Conservation (phyloP, 495 filamentous ascomycete genomes). For the Apiosordaria backusii region DNA sequence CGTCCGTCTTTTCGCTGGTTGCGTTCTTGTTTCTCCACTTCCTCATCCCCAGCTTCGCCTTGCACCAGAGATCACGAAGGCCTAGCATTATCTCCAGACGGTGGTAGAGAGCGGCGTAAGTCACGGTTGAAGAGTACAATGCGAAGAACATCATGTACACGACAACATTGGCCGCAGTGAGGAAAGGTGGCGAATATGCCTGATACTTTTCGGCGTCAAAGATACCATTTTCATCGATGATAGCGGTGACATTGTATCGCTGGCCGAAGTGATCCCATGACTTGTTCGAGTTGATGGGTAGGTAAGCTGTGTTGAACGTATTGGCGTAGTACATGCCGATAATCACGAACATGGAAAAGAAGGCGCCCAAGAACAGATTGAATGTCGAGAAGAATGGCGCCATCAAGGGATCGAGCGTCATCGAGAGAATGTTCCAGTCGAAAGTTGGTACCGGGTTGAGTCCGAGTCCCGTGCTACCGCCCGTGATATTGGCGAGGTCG, state of each 20-base stretch:
- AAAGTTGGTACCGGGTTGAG: conserved; percentile 41
- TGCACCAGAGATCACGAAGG: conserved; percentile 28
- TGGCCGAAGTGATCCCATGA: conserved; percentile 39
- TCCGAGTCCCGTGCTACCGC: conserved; percentile 34
- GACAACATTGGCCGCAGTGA: conserved; percentile 33
- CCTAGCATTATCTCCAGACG: conserved; percentile 40
- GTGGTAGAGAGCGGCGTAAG: conserved; percentile 40
- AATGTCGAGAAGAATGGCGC: conserved; percentile 44
- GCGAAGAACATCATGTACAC: conserved; percentile 43
- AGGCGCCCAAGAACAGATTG: conserved; percentile 37
- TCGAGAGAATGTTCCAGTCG: conserved; percentile 42
- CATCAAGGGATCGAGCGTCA: conserved; percentile 39
- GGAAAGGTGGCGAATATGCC: conserved; percentile 41
- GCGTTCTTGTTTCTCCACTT: conserved; percentile 7
- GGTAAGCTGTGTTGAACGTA: conserved; percentile 36
- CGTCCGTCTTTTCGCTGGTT: conserved; percentile 11
- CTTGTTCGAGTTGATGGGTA: conserved; percentile 40
- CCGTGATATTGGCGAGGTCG: conserved; percentile 31
- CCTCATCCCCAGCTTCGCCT: conserved; percentile 23
- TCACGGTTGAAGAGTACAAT: conserved; percentile 38
- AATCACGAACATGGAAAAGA: conserved; percentile 32
- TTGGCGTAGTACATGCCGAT: conserved; percentile 39
- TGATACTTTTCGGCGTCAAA: conserved; percentile 38
- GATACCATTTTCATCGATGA: conserved; percentile 35
- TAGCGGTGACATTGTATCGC: conserved; percentile 36